These are phyloP conservation scores for Acer saccharum DNA, from an alignment of 345 rosid species.

Conservation along the genomic window DNA sequence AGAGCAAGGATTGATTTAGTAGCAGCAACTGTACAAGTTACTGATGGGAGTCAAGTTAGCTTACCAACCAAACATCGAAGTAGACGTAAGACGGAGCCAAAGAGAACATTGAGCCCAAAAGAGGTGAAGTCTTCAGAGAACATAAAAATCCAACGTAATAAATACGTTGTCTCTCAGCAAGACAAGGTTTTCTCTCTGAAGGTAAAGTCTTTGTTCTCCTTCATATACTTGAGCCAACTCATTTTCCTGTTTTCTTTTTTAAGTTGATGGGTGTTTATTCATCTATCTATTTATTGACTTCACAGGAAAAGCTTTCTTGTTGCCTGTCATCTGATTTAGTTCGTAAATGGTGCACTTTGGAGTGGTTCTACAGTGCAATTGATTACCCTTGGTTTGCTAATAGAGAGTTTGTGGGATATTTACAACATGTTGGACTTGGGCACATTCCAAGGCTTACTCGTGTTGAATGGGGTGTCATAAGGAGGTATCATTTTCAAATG, in stretches of 20 bases:
- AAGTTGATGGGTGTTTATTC: neutral
- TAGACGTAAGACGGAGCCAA: constrained; percentile 69
- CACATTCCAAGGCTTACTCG: constrained; percentile 93
- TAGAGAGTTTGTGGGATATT: constrained; percentile 91
- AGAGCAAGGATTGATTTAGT: constrained; percentile 35
- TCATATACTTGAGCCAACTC: neutral
- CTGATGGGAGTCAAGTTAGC: constrained; percentile 43
- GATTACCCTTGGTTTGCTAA: constrained; percentile 99
- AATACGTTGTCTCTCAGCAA: constrained; percentile 32
- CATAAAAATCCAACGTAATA: constrained; percentile 44
- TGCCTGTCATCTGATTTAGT: constrained; percentile 63
- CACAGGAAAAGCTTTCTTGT: constrained; percentile 71
- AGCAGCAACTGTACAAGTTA: constrained; percentile 42
- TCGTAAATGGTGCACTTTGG: constrained; percentile 89
- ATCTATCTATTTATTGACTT: constrained; percentile 25
- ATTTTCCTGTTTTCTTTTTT: neutral
- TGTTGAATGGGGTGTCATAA: constrained; percentile 97
- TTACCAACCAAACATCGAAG: constrained; percentile 43
- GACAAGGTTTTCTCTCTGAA: constrained; percentile 41
- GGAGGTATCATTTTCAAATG: constrained; percentile 53
- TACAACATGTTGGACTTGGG: constrained; percentile 93
- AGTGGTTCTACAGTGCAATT: constrained; percentile 95
- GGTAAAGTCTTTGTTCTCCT: constrained; percentile 33
- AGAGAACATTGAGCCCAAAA: constrained; percentile 40
- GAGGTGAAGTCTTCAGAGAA: constrained; percentile 44